phyloP scores from a whole-genome alignment of 225 moss, liverwort and hornwort genomes.

The Lunularia cruciata region DNA sequence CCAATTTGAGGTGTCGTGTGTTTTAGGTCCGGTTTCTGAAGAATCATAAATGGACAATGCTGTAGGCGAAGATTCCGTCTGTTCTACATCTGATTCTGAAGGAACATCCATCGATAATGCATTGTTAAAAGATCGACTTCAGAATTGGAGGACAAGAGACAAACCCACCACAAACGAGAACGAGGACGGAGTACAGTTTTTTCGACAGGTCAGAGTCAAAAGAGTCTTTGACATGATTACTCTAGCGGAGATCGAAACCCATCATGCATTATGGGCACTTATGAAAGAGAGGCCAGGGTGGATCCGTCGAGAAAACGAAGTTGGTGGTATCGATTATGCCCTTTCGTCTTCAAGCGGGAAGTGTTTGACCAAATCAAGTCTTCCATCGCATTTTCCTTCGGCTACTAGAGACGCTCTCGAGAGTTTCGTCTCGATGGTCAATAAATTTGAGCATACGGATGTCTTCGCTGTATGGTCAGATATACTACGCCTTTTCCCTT shows the following conservation, averaged over 20 bases:
- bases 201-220: background rate
- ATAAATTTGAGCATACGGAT: background rate
- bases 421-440: background rate
- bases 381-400: background rate
- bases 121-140: no score
- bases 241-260: background rate
- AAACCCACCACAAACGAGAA: no score
- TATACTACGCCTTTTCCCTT: background rate
- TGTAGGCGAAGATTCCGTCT: no score
- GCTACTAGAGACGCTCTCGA: background rate
- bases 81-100: no score
- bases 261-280: background rate
- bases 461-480: conserved; percentile 9
- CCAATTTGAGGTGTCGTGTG: no score
- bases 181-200: no score
- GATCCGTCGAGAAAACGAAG: background rate
- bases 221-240: background rate
- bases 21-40: no score
- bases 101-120: no score
- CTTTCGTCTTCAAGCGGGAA: background rate
- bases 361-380: background rate
- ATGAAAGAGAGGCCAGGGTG: background rate
- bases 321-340: background rate
- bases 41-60: no score
- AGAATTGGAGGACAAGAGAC: no score